Evolutionary conservation across 352 stramenopile species (phyloP).

Genomic region (Phytophthora palmivora): DNA sequence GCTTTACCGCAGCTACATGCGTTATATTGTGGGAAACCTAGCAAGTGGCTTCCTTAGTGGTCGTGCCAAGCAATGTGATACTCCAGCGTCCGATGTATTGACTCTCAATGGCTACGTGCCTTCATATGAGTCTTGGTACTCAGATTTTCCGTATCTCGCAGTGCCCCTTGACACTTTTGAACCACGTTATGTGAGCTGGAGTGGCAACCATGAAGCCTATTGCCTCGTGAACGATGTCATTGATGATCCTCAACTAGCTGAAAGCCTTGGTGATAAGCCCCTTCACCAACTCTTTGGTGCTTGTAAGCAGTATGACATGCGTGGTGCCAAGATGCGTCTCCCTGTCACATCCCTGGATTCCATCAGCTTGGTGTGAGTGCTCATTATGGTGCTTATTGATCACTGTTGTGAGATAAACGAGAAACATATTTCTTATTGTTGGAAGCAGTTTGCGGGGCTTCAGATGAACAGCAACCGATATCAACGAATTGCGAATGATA

Average conservation of each 20-base stretch:
- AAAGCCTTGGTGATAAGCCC: constrained; percentile 45
- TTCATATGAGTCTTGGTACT: constrained; percentile 74
- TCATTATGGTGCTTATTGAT: too few relatives aligned
- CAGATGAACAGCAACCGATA: too few relatives aligned
- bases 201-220: constrained; percentile 59
- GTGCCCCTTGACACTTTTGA: constrained; percentile 65
- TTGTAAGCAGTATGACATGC: constrained; percentile 65
- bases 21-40: constrained; percentile 45
- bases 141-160: constrained; percentile 70
- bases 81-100: constrained; percentile 49
- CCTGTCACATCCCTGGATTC: constrained; percentile 27
- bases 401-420: too few relatives aligned
- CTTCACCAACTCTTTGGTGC: constrained; percentile 65
- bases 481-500: constrained; percentile 13
- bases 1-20: constrained; percentile 42
- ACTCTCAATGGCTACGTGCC: constrained; percentile 68
- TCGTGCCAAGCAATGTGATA: constrained; percentile 49
- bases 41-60: constrained; percentile 33
- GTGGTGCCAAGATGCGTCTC: constrained; percentile 20
- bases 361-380: constrained; percentile 33
- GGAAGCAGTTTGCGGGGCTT: too few relatives aligned
- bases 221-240: constrained; percentile 74
- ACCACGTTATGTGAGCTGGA: constrained; percentile 63
- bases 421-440: too few relatives aligned
- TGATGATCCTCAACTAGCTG: constrained; percentile 50